Base-by-base conservation (phyloP, 2,329 filamentous ascomycete species). In the Colletotrichum zoysiae region DNA sequence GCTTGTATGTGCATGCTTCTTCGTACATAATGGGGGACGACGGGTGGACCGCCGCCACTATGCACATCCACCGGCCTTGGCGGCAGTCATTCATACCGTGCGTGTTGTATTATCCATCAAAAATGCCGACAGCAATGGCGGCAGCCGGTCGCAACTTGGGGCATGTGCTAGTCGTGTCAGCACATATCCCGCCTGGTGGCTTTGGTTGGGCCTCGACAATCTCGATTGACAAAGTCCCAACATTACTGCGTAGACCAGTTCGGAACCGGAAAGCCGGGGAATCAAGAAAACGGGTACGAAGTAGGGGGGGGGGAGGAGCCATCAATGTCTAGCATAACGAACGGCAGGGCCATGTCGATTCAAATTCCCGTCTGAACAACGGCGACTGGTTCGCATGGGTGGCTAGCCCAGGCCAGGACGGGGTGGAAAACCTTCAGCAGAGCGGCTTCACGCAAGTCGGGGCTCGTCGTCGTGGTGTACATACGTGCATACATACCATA, bases 331-430 rank as follows among this genome's bases (percentile, higher is more conserved):
- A 62, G 63, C 64, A 40, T n/a, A 60, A 60, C 57, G 55, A 60
- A 60, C 57, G 55, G 50, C 63, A 53, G 63, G 56, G 63, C 56
- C 67, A 70, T 35, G 48, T 57, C 55, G 67, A 57, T 56, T 67
- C 40, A 33, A 26, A 53, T 35, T 20, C 51, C 65, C 69, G 63
- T 71, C 69, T 59, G 69, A 68, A 68, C 67, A 68, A 71, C 53
- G 69, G 69, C 67, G 65, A 68, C 65, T 68, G n/a, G 26, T 63
- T 71, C 69, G 69, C 65, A 59, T 63, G 51, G 44, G 42, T n/a
- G 51, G 65, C 30, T 4, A 30, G 30, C 30, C 30, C 30, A 9
- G 35, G 35, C 42, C 51, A 62, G 68, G 63, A 57, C 46, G 58
- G 57, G 26, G 35, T 26, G 38, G 53, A 68, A 68, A 71, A 67